Base-by-base conservation (phyloP, 768 basidiomycete genomes). In the Suillus alpinus region DNA sequence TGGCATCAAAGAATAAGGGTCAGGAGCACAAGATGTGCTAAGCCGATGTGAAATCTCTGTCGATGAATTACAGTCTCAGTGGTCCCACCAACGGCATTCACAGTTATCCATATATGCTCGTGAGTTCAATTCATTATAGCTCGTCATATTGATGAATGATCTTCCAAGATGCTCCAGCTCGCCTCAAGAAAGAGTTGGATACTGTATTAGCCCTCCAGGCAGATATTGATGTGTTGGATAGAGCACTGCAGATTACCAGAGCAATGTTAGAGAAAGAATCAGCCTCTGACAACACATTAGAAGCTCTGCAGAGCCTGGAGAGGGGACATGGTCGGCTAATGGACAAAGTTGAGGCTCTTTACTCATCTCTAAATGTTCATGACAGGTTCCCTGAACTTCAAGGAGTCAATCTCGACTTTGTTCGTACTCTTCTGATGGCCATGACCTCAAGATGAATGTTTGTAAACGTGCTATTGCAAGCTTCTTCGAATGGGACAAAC, bases 361-460 rank as follows among this genome's bases (percentile, higher is more conserved):
- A 76, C 61, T 49, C 66, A 0, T 72, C 75, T 0, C 63, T 79
- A 10, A 76, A 79, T 50, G 60, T 79, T 12, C 66, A 67, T 3
- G 63, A 71, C 3, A 44, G 36, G 4, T 77, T 73, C 41, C 77
- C 76, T 0, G 75, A 74, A 26, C 73, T 80, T 4, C 31, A 65
- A n/a, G 67, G 66, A 3, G 29, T 76, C 9, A 60, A 70, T 10
- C 55, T 71, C 6, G 65, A 72, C 4, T 76, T 77, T 61, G 68
- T 77, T 4, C 59, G 65, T 2, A 69, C 63, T 0, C 70, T 80
- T 0, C 57, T 79, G 0, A 65, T 76, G 57, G 74, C 73, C 68
- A 69, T 0, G 75, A 79, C 60, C 67, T 77, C 34, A 80, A 80
- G 61, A 75, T 77, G 26, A 77, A 74, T 51, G 75, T 79, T 10